Percentiles rank a stretch among this genome's conserved stretches.
These are phyloP conservation scores for Arthrobotrys sinensis DNA, from an alignment of 2,329 filamentous ascomycete genomes.

Conservation along the genomic window DNA sequence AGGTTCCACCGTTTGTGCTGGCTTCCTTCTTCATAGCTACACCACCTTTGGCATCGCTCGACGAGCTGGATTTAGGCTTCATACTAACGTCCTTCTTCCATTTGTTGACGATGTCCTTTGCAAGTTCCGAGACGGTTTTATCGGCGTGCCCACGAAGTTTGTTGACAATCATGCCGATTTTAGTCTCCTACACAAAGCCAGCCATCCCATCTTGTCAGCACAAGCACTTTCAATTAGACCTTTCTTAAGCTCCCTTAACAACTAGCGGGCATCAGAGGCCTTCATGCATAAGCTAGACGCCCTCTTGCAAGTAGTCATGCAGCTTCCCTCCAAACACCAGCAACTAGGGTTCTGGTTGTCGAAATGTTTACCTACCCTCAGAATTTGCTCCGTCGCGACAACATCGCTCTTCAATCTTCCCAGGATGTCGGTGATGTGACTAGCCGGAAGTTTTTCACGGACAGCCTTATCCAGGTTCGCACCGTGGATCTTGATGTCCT, in stretches of 20 bases:
- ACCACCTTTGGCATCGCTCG: conserved; percentile 72
- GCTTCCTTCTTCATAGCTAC: conserved; percentile 59
- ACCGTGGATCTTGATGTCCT: conserved; percentile 83
- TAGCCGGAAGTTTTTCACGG: conserved; percentile 79
- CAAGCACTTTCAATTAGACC: neutral
- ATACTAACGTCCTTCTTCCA: conserved; percentile 85
- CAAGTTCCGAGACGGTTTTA: conserved; percentile 83
- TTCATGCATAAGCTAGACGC: conserved; percentile 4
- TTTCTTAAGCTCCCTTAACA: neutral
- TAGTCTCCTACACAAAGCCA: conserved; percentile 76
- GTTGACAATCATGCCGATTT: conserved; percentile 89
- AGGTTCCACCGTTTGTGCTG: conserved; percentile 49
- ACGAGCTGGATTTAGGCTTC: conserved; percentile 65
- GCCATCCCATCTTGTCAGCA: conserved; percentile 7
- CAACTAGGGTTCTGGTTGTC: neutral
- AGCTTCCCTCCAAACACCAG: neutral
- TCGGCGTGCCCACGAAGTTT: conserved; percentile 83
- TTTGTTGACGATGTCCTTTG: conserved; percentile 86
- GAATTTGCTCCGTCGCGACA: conserved; percentile 86
- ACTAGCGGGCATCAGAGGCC: neutral
- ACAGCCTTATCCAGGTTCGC: conserved; percentile 86
- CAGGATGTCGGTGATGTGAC: conserved; percentile 81
- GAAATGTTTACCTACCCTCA: conserved; percentile 76
- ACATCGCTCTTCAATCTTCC: conserved; percentile 85
- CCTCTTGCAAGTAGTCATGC: conserved; percentile 5